These are phyloP conservation scores for Fraxinus ornus DNA, from an alignment of 305 asterid species.

Conservation along the genomic window DNA sequence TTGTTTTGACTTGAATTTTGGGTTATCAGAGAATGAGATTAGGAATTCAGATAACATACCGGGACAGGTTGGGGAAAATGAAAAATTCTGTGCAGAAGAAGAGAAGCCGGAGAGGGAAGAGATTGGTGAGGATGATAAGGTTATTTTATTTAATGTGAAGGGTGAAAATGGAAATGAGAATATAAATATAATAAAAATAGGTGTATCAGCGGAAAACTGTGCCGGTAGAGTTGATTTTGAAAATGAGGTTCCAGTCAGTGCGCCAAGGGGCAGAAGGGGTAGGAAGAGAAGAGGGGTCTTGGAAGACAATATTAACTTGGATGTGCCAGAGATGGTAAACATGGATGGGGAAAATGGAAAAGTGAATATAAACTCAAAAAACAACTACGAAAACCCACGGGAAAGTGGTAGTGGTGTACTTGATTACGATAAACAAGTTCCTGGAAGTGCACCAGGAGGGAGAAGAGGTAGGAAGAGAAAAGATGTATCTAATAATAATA, in stretches of 20 bases:
- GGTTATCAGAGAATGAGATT: conserved; percentile 53
- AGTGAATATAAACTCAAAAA: conserved; percentile 31
- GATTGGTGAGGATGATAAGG: conserved; percentile 33
- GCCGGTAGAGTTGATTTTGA: conserved; percentile 31
- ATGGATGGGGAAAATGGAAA: conserved; percentile 23
- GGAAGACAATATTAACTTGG: conserved; percentile 29
- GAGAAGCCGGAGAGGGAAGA: conserved; percentile 28
- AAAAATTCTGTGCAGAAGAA: conserved; percentile 23
- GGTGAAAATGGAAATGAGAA: conserved; percentile 26
- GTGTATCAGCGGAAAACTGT: conserved; percentile 29
- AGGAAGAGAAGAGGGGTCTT: conserved; percentile 59
- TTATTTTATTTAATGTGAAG: conserved; percentile 18
- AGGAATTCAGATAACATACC: conserved; percentile 36
- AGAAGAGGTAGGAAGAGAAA: conserved; percentile 64
- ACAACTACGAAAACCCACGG: conserved; percentile 29
- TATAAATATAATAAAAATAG: conserved; percentile 26
- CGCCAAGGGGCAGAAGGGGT: conserved; percentile 51
- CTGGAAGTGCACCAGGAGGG: conserved; percentile 37
- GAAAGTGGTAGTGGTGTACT: conserved; percentile 26
- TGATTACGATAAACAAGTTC: conserved; percentile 33
- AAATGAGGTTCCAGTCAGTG: conserved; percentile 37
- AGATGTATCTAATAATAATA: conserved; percentile 27
- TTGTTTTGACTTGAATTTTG: conserved; percentile 79
- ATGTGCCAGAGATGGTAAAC: conserved; percentile 31
- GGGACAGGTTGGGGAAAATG: conserved; percentile 27